A percentile compares a stretch with the other conserved stretches of the same genome.
These are phyloP conservation scores for Nannochloropsis granulata DNA, from an alignment of 108 stramenopile species.

Conservation along the genomic window DNA sequence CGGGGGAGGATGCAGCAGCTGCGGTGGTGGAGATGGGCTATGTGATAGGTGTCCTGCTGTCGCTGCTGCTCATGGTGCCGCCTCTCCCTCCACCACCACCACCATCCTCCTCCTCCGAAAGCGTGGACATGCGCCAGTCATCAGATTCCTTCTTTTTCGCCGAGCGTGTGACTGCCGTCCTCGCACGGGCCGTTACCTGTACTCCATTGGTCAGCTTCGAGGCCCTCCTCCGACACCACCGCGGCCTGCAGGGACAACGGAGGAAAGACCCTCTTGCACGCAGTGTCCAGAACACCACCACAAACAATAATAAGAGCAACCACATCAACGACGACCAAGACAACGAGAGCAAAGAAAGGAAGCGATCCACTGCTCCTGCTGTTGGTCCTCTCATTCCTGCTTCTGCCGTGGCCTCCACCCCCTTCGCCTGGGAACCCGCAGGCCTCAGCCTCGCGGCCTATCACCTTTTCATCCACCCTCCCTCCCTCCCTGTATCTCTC, in stretches of 20 bases:
- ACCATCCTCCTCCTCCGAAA: not conserved
- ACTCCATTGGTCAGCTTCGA: not conserved
- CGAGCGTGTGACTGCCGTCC: not conserved
- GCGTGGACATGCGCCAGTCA: too few species aligned
- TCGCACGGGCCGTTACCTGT: not conserved
- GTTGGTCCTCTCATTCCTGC: not conserved
- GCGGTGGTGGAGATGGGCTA: not conserved
- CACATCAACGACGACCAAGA: too few species aligned
- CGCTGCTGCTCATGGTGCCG: not conserved
- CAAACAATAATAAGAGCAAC: too few species aligned
- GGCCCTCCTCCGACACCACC: not conserved
- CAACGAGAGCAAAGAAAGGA: too few species aligned
- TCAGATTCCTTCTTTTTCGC: too few species aligned
- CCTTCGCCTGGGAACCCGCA: not conserved
- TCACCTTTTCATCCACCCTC: not conserved
- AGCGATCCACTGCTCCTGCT: too few species aligned
- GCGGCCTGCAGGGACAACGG: not conserved
- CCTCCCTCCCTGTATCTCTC: not conserved
- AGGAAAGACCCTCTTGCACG: too few species aligned
- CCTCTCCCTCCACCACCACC: not conserved
- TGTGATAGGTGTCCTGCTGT: not conserved
- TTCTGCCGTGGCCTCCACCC: not conserved
- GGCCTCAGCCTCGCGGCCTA: not conserved
- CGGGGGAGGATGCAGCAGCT: not conserved
- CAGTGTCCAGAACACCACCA: too few species aligned